A percentile compares a stretch with the other conserved stretches of the same genome.
Conservation (phyloP, 2,329 filamentous ascomycete genomes). For the Colletotrichum musicola region DNA sequence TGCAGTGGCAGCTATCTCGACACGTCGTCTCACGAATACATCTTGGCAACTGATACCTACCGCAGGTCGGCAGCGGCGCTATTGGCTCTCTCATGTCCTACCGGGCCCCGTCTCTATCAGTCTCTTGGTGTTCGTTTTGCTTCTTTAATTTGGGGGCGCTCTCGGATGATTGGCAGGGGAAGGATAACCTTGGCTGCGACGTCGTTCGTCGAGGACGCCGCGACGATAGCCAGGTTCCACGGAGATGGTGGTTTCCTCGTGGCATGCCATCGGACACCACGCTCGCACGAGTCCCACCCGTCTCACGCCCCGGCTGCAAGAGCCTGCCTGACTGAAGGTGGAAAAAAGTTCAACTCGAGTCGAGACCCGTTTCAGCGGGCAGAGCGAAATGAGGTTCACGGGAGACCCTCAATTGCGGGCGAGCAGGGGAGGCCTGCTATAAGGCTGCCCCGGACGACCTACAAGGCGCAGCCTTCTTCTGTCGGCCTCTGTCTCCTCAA, state of each 20-base stretch:
- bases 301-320: slow-evolving; percentile 21
- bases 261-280: slow-evolving; percentile 13
- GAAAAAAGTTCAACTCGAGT: slow-evolving; percentile 17
- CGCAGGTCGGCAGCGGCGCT: no score
- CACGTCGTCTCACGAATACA: not conserved
- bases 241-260: slow-evolving; percentile 5
- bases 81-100: not conserved
- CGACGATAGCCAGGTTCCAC: not conserved
- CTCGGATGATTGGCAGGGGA: not conserved
- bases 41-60: not conserved
- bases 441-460: not conserved
- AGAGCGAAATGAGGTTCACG: slow-evolving; percentile 2
- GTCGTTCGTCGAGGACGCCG: slow-evolving; percentile 2
- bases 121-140: slow-evolving; percentile 14
- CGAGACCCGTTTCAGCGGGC: slow-evolving; percentile 32
- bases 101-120: no score
- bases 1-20: not conserved
- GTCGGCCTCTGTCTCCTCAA: slow-evolving; percentile 1
- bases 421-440: slow-evolving; percentile 31
- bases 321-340: slow-evolving; percentile 19
- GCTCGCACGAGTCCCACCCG: slow-evolving; percentile 18
- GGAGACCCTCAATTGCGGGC: slow-evolving; percentile 7
- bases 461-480: slow-evolving; percentile 6
- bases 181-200: slow-evolving; percentile 26
- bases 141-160: not conserved